Conservation (phyloP, 345 rosid genomes). For the Sapria himalayana region DNA sequence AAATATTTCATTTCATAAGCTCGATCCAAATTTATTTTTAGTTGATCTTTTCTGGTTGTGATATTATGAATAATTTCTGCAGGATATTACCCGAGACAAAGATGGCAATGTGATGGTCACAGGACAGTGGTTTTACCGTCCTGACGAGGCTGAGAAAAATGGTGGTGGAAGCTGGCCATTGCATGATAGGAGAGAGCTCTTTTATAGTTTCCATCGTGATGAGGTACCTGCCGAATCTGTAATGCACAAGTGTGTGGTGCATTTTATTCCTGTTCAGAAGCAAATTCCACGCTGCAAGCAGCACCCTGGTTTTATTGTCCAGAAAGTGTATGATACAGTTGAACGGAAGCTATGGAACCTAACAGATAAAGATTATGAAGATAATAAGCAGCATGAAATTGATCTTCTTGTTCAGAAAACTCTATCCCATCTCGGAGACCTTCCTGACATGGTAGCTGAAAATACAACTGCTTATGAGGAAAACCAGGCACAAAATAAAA, state of each 20-base stretch:
- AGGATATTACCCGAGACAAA: conserved; percentile 61
- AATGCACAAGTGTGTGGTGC: conserved; percentile 94
- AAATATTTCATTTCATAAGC: too few species aligned
- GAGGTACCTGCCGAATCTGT: conserved; percentile 94
- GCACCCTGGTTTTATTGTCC: conserved; percentile 85
- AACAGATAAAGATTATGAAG: conserved; percentile 62
- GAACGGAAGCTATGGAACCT: conserved; percentile 46
- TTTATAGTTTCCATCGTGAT: conserved; percentile 89
- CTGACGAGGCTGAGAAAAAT: conserved; percentile 85
- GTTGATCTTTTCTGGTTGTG: not conserved
- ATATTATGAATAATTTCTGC: conserved; percentile 5
- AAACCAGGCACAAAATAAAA: conserved; percentile 25
- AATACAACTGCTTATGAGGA: conserved; percentile 26
- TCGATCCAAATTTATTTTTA: too few species aligned
- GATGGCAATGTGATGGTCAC: conserved; percentile 53
- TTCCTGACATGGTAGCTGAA: conserved; percentile 35
- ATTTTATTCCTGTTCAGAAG: conserved; percentile 73
- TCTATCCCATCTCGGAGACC: conserved; percentile 35
- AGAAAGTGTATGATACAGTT: conserved; percentile 54
- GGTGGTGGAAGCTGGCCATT: conserved; percentile 93
- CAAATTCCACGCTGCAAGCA: conserved; percentile 64
- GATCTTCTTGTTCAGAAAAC: conserved; percentile 72
- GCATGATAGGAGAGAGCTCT: conserved; percentile 64
- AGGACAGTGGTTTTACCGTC: conserved; percentile 98
- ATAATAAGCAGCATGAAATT: conserved; percentile 49